Percentiles rank a stretch among this genome's conserved stretches.
phyloP scores from a whole-genome alignment of 2,329 filamentous ascomycete genomes.

The Zarea fungicola region DNA sequence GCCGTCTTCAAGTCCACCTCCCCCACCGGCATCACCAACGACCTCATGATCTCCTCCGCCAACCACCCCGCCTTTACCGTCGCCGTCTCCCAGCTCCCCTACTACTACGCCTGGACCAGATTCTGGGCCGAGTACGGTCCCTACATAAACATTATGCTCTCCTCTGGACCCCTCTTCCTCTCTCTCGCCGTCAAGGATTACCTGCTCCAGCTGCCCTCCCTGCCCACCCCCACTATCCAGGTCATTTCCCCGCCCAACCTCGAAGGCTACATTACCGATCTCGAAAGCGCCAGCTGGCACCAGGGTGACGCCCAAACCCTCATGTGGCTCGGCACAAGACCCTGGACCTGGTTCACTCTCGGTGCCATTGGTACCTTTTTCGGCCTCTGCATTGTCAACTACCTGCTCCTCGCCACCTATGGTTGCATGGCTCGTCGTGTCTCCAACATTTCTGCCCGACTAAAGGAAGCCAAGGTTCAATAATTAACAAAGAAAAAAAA shows the following conservation, averaged over 20 bases:
- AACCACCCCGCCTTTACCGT: conserved; percentile 70
- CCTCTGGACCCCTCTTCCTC: conserved; percentile 70
- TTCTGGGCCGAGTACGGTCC: conserved; percentile 58
- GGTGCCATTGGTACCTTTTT: conserved; percentile 21
- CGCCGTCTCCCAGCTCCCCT: conserved; percentile 61
- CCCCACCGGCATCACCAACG: conserved; percentile 76
- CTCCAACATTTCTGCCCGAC: not conserved
- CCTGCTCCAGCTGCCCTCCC: conserved; percentile 43
- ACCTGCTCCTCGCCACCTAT: conserved; percentile 20
- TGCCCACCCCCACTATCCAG: conserved; percentile 23
- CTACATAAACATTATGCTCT: conserved; percentile 77
- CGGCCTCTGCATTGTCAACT: conserved; percentile 20
- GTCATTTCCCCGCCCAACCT: conserved; percentile 24
- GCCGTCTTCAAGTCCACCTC: conserved; percentile 44
- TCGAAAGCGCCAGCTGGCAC: conserved; percentile 40
- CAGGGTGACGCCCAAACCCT: conserved; percentile 40
- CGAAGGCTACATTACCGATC: conserved; percentile 31
- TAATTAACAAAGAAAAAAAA: not conserved
- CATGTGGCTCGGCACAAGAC: conserved; percentile 40
- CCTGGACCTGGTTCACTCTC: conserved; percentile 28
- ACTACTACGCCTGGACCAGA: conserved; percentile 51
- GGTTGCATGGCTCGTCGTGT: conserved; percentile 11
- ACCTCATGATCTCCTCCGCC: conserved; percentile 69
- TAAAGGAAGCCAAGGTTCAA: conserved; percentile 11
- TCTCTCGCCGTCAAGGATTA: conserved; percentile 74